These are phyloP conservation scores for Magnolia changhungtana DNA, from an alignment of 164 flowering plant species.

Conservation along the genomic window DNA sequence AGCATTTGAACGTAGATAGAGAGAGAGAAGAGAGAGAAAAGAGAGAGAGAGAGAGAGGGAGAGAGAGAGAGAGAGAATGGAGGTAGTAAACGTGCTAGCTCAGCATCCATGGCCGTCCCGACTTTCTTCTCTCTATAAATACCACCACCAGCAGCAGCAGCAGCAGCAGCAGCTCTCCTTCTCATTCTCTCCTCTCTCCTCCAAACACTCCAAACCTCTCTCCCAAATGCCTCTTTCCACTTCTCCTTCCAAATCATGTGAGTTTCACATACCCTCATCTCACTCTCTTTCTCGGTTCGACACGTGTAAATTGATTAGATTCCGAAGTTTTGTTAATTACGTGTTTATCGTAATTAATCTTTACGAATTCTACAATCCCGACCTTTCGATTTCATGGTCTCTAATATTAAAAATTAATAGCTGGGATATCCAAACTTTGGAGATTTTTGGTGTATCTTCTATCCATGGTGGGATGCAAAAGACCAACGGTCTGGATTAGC, in stretches of 20 bases:
- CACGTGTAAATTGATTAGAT: too few relatives aligned
- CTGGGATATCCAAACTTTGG: too few relatives aligned
- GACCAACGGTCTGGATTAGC: too few relatives aligned
- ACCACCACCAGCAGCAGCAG: too few relatives aligned
- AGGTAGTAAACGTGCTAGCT: conserved; percentile 2
- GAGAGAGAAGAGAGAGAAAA: background rate
- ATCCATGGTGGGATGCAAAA: too few relatives aligned
- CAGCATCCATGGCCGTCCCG: background rate
- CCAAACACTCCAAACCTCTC: background rate
- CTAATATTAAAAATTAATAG: too few relatives aligned
- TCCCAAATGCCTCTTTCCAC: background rate
- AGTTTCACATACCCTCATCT: background rate
- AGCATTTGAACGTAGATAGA: background rate
- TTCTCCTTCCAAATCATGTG: background rate
- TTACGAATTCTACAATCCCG: too few relatives aligned
- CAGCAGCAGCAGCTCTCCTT: background rate
- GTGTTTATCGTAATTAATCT: too few relatives aligned
- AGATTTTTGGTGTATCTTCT: too few relatives aligned
- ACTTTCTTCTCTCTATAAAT: conserved; percentile 2
- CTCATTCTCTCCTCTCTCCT: too few relatives aligned
- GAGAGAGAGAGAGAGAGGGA: background rate
- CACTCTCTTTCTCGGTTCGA: background rate
- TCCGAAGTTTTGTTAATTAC: too few relatives aligned
- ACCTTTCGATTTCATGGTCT: too few relatives aligned
- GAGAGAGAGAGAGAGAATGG: conserved; percentile 7